Conservation (phyloP, 805 yeast species). For the Teunomyces gatunensis region DNA sequence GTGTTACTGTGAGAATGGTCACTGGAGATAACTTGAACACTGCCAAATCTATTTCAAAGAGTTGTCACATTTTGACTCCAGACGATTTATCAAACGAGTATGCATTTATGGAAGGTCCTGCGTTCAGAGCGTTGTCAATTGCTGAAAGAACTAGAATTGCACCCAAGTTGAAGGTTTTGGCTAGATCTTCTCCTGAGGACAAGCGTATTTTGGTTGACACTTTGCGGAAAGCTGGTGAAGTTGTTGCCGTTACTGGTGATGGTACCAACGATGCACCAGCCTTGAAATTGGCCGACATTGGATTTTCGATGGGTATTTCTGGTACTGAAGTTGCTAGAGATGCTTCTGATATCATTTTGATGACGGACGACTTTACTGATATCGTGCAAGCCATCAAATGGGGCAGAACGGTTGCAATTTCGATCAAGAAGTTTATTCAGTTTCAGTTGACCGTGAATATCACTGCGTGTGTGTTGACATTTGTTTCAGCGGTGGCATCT, state of each 20-base stretch:
- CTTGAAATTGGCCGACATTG: constrained; percentile 92
- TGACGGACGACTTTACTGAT: constrained; percentile 92
- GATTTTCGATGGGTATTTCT: constrained; percentile 97
- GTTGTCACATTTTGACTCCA: constrained; percentile 71
- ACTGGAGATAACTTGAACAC: constrained; percentile 95
- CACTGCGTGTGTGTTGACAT: constrained; percentile 93
- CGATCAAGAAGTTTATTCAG: constrained; percentile 93
- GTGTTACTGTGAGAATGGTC: constrained; percentile 95
- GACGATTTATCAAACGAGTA: constrained; percentile 51
- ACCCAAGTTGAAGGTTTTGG: constrained; percentile 81
- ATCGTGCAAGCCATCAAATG: constrained; percentile 96
- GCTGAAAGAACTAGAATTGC: constrained; percentile 56
- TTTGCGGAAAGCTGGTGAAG: constrained; percentile 77
- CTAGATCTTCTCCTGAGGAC: constrained; percentile 95
- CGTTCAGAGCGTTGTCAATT: constrained; percentile 64
- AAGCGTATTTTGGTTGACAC: constrained; percentile 83
- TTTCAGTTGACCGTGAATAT: constrained; percentile 95
- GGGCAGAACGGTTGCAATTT: constrained; percentile 96
- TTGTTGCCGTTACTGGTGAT: constrained; percentile 98
- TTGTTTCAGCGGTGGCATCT: constrained; percentile 88
- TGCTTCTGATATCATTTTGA: constrained; percentile 87
- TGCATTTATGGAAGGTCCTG: constrained; percentile 90
- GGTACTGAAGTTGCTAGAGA: constrained; percentile 99
- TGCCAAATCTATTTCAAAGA: constrained; percentile 85
- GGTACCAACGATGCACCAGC: constrained; percentile 99